Percentiles rank a stretch among this genome's conserved stretches.
Conservation (phyloP, 2,329 filamentous ascomycete species). For the Fusarium sp. region DNA sequence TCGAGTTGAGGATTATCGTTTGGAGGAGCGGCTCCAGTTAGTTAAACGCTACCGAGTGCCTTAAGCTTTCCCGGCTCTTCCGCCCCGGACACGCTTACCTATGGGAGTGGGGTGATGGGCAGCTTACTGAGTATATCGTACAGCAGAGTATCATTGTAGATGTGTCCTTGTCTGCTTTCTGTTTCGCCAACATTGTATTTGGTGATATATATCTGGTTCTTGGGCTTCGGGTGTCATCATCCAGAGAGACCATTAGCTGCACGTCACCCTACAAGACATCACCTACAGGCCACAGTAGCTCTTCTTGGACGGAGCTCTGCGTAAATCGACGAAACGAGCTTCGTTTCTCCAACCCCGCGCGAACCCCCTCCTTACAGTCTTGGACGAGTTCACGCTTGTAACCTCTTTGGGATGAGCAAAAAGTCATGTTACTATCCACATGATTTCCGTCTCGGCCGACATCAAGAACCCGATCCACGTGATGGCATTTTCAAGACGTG, state of each 20-base stretch:
- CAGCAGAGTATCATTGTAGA: conserved; percentile 19
- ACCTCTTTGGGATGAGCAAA: conserved; percentile 4
- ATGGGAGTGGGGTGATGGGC: conserved; percentile 32
- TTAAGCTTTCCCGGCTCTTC: conserved; percentile 45
- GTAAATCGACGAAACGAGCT: conserved; percentile 2
- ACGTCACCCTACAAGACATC: conserved; percentile 32
- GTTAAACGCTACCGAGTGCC: conserved; percentile 7
- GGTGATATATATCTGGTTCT: neutral
- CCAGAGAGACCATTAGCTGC: conserved; percentile 7
- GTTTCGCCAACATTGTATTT: neutral
- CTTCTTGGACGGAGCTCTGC: neutral
- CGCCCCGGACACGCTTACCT: conserved; percentile 36
- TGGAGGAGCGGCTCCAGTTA: conserved; percentile 3
- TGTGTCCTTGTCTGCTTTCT: conserved; percentile 3
- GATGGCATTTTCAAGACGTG: conserved; percentile 31
- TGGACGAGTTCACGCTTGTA: neutral
- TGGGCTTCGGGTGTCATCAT: conserved; percentile 31
- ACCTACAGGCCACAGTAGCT: neutral
- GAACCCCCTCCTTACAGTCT: conserved; percentile 14
- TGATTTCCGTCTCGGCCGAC: conserved; percentile 31
- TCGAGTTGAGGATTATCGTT: neutral
- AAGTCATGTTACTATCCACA: conserved; percentile 17
- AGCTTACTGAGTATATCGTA: conserved; percentile 8
- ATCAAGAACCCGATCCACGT: conserved; percentile 29
- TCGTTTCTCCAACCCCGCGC: conserved; percentile 23